Conservation (phyloP, 441 rosid species). For the Corymbia citriodora region DNA sequence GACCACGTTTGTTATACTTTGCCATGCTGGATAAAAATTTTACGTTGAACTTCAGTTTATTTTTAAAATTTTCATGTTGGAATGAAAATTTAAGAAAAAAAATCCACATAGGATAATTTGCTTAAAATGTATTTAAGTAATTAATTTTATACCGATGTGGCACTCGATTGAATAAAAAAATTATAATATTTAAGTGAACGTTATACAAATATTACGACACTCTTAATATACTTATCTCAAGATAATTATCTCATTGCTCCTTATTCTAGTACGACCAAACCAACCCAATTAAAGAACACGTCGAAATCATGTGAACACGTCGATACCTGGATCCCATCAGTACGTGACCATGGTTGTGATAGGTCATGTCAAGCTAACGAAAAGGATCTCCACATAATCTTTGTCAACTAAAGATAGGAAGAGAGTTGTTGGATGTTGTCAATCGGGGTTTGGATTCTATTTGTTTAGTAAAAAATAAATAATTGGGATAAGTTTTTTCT, state of each 20-base stretch:
- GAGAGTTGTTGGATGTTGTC: background rate
- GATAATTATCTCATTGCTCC: background rate
- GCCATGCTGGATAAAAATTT: too few species aligned
- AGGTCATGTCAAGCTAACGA: background rate
- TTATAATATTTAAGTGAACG: too few species aligned
- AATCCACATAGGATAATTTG: background rate
- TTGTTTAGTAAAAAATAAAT: too few species aligned
- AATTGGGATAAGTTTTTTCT: too few species aligned
- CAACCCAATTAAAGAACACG: background rate
- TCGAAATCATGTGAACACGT: background rate
- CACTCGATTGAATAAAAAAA: too few species aligned
- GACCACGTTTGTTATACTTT: too few species aligned
- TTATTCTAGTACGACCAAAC: background rate
- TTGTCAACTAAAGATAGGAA: background rate
- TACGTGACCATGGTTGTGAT: background rate
- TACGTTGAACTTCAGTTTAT: too few species aligned
- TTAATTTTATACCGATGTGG: background rate
- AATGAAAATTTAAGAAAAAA: too few species aligned
- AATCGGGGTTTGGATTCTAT: too few species aligned
- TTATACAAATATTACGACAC: accelerated
- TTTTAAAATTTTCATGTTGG: too few species aligned
- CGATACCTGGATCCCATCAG: background rate
- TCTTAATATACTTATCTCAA: background rate
- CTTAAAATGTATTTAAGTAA: too few species aligned
- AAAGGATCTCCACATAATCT: background rate